These are phyloP conservation scores for Arthromyces matolae DNA, from an alignment of 768 basidiomycete species.

Conservation along the genomic window DNA sequence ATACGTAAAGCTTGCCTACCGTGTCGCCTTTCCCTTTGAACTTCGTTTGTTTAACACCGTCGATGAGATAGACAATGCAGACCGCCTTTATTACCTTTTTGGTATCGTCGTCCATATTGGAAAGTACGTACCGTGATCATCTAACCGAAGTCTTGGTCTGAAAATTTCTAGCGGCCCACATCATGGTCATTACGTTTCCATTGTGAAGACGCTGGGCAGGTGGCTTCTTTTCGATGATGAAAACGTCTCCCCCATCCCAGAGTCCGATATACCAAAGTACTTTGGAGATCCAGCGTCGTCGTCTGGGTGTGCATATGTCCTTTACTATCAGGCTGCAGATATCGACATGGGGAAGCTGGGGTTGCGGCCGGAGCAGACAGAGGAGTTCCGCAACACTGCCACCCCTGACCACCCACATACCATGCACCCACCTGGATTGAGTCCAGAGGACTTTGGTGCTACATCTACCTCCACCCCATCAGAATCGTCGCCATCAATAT, in stretches of 20 bases:
- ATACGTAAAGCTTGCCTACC: slow-evolving; percentile 94
- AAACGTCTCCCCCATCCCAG: slow-evolving; percentile 81
- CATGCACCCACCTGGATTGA: slow-evolving; percentile 9
- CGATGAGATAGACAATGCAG: slow-evolving; percentile 88
- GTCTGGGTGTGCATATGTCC: slow-evolving; percentile 88
- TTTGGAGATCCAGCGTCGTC: slow-evolving; percentile 78
- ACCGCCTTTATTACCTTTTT: slow-evolving; percentile 90
- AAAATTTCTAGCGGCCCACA: slow-evolving; percentile 75
- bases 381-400: slow-evolving; percentile 4
- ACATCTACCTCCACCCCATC: slow-evolving; percentile 7
- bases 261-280: slow-evolving; percentile 87
- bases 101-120: slow-evolving; percentile 99
- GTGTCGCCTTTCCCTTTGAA: slow-evolving; percentile 94
- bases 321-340: slow-evolving; percentile 95
- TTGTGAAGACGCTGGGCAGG: slow-evolving; percentile 77
- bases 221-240: slow-evolving; percentile 98
- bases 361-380: slow-evolving; percentile 32
- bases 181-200: slow-evolving; percentile 96
- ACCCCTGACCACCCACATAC: neutral
- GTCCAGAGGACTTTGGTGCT: slow-evolving; percentile 10
- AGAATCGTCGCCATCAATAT: slow-evolving; percentile 1
- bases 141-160: slow-evolving; percentile 4
- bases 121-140: slow-evolving; percentile 56
- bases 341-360: slow-evolving; percentile 74
- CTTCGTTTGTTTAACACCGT: slow-evolving; percentile 95